Evolutionary conservation across 768 basidiomycete genomes (phyloP).

Genomic region (Pilatotrama ljubarskyi): DNA sequence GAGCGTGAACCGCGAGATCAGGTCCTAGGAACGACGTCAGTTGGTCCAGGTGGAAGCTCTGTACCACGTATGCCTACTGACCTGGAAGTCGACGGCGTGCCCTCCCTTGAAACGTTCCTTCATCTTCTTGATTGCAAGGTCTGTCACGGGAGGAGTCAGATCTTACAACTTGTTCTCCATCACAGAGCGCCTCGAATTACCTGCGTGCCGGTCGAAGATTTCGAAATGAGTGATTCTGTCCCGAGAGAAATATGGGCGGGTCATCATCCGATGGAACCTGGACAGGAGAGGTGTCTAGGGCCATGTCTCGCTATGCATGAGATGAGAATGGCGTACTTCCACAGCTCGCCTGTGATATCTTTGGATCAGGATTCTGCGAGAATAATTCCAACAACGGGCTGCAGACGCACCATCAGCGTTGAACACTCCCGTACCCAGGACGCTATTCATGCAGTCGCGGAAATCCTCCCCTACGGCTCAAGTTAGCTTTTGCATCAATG

Average conservation of each 20-base stretch:
- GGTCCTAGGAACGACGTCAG: slow-evolving; percentile 36
- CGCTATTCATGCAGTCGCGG: slow-evolving; percentile 29
- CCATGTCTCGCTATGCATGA: background rate
- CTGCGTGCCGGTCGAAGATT: slow-evolving; percentile 38
- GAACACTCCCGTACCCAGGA: slow-evolving; percentile 57
- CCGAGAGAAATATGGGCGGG: slow-evolving; percentile 38
- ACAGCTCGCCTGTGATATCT: slow-evolving; percentile 27
- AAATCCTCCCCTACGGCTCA: slow-evolving; percentile 34
- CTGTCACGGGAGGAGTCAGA: background rate
- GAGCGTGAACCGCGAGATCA: slow-evolving; percentile 48
- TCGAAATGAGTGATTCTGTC: slow-evolving; percentile 39
- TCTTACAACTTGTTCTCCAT: background rate
- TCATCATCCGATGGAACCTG: slow-evolving; percentile 37
- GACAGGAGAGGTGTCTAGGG: background rate
- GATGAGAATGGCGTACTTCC: slow-evolving; percentile 25
- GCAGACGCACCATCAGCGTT: slow-evolving; percentile 48
- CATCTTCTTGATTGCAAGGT: slow-evolving; percentile 29
- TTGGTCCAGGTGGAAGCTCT: too few species aligned
- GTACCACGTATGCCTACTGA: background rate
- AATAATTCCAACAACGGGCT: background rate
- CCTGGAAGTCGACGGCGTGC: slow-evolving; percentile 35
- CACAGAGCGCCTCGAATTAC: slow-evolving; percentile 14
- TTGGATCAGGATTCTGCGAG: background rate
- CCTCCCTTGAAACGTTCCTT: slow-evolving; percentile 29
- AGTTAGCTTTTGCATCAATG: background rate